Conservation (phyloP, 1,284 basidiomycete genomes). For the Rhodotorula sp. region DNA sequence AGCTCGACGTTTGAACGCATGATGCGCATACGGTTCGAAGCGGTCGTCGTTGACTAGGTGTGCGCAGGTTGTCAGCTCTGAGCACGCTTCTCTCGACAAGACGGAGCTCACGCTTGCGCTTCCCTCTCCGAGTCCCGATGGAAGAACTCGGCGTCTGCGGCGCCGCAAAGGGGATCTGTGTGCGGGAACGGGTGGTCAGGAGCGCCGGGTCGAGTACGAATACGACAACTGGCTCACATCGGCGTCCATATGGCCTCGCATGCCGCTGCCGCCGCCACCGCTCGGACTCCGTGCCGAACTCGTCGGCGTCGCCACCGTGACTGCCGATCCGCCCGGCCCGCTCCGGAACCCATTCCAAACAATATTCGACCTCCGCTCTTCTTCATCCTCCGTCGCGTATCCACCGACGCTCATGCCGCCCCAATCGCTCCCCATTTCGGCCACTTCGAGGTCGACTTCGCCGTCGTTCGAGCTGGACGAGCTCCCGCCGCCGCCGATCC, state of each 20-base stretch:
- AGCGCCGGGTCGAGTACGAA: too few species aligned
- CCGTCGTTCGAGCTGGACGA: conserved; percentile 18
- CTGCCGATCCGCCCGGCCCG: conserved; percentile 12
- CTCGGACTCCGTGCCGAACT: conserved; percentile 25
- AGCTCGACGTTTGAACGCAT: conserved; percentile 38
- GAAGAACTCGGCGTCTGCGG: conserved; percentile 29
- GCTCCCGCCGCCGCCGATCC: neutral
- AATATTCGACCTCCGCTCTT: conserved; percentile 19
- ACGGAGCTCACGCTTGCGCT: conserved; percentile 36
- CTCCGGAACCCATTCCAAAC: conserved; percentile 37
- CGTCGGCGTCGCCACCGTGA: conserved; percentile 1
- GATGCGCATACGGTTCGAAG: conserved; percentile 39
- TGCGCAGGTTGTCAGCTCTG: too few species aligned
- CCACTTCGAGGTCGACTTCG: conserved; percentile 5
- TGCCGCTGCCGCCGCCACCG: neutral
- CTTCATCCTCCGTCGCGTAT: conserved; percentile 33
- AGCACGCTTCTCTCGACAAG: too few species aligned
- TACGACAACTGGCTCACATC: conserved; percentile 13
- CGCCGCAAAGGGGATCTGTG: conserved; percentile 12
- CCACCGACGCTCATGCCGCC: conserved; percentile 30
- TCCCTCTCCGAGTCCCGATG: conserved; percentile 20
- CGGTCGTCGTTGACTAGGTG: conserved; percentile 35
- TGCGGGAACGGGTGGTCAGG: neutral
- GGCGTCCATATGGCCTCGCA: conserved; percentile 22
- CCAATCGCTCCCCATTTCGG: conserved; percentile 33